phyloP scores from a whole-genome alignment of 192 early-diverging fungal species.

The Dissophora globulifera region DNA sequence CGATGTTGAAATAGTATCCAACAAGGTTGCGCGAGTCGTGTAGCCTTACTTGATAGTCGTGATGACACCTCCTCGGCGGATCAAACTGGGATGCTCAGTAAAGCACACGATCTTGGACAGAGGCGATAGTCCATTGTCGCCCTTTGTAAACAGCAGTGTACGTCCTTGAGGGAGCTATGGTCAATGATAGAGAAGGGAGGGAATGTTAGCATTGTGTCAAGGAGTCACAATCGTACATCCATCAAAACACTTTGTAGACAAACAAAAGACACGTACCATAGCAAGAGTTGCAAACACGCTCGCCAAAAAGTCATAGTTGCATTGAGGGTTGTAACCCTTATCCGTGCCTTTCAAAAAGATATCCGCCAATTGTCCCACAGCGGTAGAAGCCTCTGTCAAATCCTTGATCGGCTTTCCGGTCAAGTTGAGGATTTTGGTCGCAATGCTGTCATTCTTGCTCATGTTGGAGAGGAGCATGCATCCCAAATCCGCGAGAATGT shows the following conservation, averaged over 20 bases:
- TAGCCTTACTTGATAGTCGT: slow-evolving; percentile 88
- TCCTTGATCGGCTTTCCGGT: slow-evolving; percentile 43
- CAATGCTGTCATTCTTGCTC: slow-evolving; percentile 74
- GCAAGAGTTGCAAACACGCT: slow-evolving; percentile 94
- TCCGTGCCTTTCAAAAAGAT: slow-evolving; percentile 88
- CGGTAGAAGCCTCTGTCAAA: slow-evolving; percentile 57
- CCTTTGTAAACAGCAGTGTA: slow-evolving; percentile 72
- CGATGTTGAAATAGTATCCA: no score
- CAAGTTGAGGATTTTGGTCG: slow-evolving; percentile 64
- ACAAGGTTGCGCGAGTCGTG: no score
- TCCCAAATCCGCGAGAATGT: slow-evolving; percentile 80
- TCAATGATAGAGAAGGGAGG: background rate
- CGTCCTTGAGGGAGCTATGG: slow-evolving; percentile 71
- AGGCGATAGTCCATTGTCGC: slow-evolving; percentile 75
- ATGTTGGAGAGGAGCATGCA: slow-evolving; percentile 95
- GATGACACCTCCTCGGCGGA: slow-evolving; percentile 91
- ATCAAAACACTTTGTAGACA: no score
- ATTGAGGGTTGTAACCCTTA: slow-evolving; percentile 80
- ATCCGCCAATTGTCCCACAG: slow-evolving; percentile 89
- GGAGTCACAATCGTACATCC: no score
- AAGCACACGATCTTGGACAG: slow-evolving; percentile 89
- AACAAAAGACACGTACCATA: slow-evolving; percentile 50
- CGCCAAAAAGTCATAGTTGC: slow-evolving; percentile 86
- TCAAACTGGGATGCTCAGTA: slow-evolving; percentile 81
- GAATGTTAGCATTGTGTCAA: no score